Base-by-base conservation (phyloP, 768 basidiomycete genomes). In the Tulasnella sp. region DNA sequence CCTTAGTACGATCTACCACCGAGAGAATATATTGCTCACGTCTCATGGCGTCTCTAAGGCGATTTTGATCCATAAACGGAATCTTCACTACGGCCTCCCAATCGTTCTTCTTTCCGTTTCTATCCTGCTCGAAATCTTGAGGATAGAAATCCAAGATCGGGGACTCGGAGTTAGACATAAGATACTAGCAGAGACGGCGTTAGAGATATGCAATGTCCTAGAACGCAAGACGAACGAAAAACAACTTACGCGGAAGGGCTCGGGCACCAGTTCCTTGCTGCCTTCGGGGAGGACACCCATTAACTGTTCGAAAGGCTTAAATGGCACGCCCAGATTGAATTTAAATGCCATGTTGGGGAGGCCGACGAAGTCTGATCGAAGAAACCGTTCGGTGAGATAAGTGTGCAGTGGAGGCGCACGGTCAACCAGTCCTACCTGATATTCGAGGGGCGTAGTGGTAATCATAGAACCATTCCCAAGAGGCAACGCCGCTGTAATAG, bases 11-110 rank as follows among this genome's bases (percentile, higher is more conserved):
- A 14, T 41, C n/a, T 24, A 34, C 8, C 14, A 16, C 37, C 44
- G 20, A 18, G 16, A 14, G 14, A 24, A 76, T 41, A 54, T 22
- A 22, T 3, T 16, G 87, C 92, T 83, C 85, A 95, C 95, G 86
- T 44, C 88, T 87, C 97, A 99, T 98, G 3, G 97, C 94, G 44
- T 88, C 88, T 44, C 98, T 87, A 31, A 99, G 85, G 76, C 95
- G 89, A 16, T 86, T 83, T 85, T 97, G 92, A 72, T 98, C 92
- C 81, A 99, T 98, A 86, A 99, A 99, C 0, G 98, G 98, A 83
- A 99, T 98, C 87, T 99, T 99, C 78, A 99, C 96, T 76, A 99
- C 91, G 0, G 98, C 97, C 85, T 99, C 98, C 98, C 98, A 99
- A 37, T 98, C 97, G 83, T 94, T 93, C 85, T 96, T 99, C 90